Percentiles rank a stretch among this genome's conserved stretches.
Evolutionary conservation across 2,329 filamentous ascomycete genomes (phyloP).

Genomic region (Fusarium annulatum): DNA sequence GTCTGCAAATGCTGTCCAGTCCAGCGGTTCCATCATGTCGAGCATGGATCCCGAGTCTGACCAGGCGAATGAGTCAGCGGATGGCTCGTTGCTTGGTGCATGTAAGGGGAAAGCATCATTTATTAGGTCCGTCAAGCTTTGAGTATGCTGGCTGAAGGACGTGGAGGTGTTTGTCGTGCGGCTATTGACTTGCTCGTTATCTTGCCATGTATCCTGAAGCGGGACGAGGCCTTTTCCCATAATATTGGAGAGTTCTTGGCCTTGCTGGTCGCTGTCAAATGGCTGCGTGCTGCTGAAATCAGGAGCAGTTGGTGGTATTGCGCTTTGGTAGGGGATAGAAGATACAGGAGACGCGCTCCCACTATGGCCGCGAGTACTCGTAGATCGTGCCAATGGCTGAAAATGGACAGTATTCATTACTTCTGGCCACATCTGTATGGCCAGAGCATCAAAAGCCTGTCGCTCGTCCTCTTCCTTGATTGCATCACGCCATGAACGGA

Average conservation of each 20-base stretch:
- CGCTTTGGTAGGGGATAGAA: not conserved
- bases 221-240: fast-evolving
- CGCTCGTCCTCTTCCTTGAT: slow-evolving; percentile 14
- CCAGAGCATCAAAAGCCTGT: slow-evolving; percentile 13
- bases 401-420: not conserved
- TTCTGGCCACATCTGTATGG: slow-evolving; percentile 31
- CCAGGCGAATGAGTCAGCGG: fast-evolving
- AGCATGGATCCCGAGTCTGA: not conserved
- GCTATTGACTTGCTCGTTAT: not conserved
- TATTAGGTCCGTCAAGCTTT: too few species aligned
- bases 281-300: not conserved
- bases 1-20: not conserved
- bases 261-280: not conserved
- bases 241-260: not conserved
- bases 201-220: not conserved
- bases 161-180: fast-evolving
- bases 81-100: not conserved
- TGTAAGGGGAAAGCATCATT: not conserved
- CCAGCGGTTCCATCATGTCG: fast-evolving
- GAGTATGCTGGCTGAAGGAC: too few species aligned
- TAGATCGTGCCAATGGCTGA: not conserved
- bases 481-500: slow-evolving; percentile 27
- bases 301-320: fast-evolving
- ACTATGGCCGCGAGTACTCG: not conserved
- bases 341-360: not conserved